Evolutionary conservation across 768 basidiomycete species (phyloP).

Genomic region (Suillus fuscotomentosus): DNA sequence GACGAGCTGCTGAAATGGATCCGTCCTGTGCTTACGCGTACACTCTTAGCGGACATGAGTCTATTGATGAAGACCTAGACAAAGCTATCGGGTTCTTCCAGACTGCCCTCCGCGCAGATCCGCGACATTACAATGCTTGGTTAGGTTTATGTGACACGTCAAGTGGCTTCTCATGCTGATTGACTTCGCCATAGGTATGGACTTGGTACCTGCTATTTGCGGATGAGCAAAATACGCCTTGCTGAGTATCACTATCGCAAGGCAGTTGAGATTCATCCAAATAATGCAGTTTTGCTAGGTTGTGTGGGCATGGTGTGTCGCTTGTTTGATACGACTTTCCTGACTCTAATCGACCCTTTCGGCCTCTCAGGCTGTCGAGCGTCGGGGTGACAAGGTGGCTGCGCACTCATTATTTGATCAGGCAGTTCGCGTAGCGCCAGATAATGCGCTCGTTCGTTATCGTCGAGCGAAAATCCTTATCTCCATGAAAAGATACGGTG

Average conservation of each 20-base stretch:
- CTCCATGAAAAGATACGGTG: slow-evolving; percentile 78
- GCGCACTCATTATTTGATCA: slow-evolving; percentile 81
- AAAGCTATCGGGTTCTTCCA: slow-evolving; percentile 91
- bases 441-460: slow-evolving; percentile 93
- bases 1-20: slow-evolving; percentile 86
- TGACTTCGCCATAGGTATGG: slow-evolving; percentile 76
- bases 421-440: slow-evolving; percentile 76
- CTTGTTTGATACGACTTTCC: slow-evolving; percentile 19
- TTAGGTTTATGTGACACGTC: slow-evolving; percentile 37
- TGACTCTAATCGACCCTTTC: slow-evolving; percentile 4
- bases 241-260: slow-evolving; percentile 97
- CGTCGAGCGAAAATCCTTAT: slow-evolving; percentile 90
- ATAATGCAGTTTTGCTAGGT: slow-evolving; percentile 92
- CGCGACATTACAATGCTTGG: slow-evolving; percentile 98
- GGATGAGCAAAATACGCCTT: slow-evolving; percentile 88
- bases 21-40: slow-evolving; percentile 93
- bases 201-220: slow-evolving; percentile 94
- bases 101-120: slow-evolving; percentile 86
- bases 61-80: slow-evolving; percentile 92
- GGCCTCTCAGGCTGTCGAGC: slow-evolving; percentile 75
- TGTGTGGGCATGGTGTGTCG: slow-evolving; percentile 92
- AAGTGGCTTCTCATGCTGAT: slow-evolving; percentile 18
- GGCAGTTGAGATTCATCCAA: slow-evolving; percentile 89
- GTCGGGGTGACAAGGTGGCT: slow-evolving; percentile 70
- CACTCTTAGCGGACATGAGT: slow-evolving; percentile 96